These are phyloP conservation scores for Leucosporidium creatinivorum DNA, from an alignment of 768 basidiomycete species.

Conservation along the genomic window DNA sequence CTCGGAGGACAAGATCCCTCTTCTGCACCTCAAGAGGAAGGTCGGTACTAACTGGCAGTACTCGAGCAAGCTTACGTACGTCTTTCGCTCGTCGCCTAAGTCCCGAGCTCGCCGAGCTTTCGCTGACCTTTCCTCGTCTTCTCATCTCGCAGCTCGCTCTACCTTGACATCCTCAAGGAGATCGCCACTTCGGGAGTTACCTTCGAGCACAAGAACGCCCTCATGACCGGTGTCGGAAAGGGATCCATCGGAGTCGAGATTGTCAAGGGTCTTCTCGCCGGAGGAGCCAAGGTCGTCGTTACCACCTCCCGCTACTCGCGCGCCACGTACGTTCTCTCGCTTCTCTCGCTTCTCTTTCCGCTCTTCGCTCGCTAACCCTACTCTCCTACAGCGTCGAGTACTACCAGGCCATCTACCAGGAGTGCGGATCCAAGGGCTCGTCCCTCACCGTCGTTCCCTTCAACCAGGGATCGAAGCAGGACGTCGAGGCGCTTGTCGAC, in stretches of 20 bases:
- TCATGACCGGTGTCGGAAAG: constrained; percentile 94
- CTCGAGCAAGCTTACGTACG: constrained; percentile 80
- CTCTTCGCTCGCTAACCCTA: not conserved
- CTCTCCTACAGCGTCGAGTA: constrained; percentile 62
- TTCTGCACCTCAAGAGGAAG: constrained; percentile 93
- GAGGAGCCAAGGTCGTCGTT: constrained; percentile 92
- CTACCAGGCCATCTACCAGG: constrained; percentile 96
- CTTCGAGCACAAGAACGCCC: constrained; percentile 98
- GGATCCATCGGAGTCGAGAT: constrained; percentile 98
- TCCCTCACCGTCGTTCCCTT: constrained; percentile 96
- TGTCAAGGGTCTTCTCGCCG: constrained; percentile 89
- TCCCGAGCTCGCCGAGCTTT: not conserved
- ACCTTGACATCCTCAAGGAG: constrained; percentile 93
- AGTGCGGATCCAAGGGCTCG: constrained; percentile 88
- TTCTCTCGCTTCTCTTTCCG: too few species aligned
- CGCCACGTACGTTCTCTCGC: constrained; percentile 50
- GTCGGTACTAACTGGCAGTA: constrained; percentile 94
- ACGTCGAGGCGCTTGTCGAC: constrained; percentile 94
- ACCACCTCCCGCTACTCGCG: constrained; percentile 85
- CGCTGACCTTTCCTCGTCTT: constrained; percentile 12
- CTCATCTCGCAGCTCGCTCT: constrained; percentile 44
- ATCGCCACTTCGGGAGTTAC: constrained; percentile 97
- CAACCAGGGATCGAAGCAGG: constrained; percentile 98
- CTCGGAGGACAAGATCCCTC: constrained; percentile 81
- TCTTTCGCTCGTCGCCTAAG: constrained; percentile 29